These are phyloP conservation scores for Lipomyces yarrowii DNA, from an alignment of 1,139 yeast genomes.

Conservation along the genomic window DNA sequence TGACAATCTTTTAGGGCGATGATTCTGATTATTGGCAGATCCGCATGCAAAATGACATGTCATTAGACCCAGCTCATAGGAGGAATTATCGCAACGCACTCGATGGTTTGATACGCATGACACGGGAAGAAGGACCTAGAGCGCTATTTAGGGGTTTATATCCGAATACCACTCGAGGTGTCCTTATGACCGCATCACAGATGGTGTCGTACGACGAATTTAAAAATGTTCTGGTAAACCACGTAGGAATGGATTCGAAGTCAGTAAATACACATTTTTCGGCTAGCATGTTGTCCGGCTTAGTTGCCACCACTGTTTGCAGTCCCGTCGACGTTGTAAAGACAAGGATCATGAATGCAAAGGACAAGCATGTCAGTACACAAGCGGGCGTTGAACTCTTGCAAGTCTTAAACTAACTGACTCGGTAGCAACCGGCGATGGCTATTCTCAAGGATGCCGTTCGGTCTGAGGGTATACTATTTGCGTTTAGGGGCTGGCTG, in stretches of 20 bases:
- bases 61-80: conserved; percentile 64
- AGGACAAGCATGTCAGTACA: conserved; percentile 36
- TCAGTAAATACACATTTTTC: conserved; percentile 70
- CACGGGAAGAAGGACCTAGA: conserved; percentile 61
- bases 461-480: conserved; percentile 56
- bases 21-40: conserved; percentile 42
- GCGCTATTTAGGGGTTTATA: conserved; percentile 72
- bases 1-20: neutral
- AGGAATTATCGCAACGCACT: conserved; percentile 78
- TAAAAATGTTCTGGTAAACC: conserved; percentile 59
- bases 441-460: conserved; percentile 59
- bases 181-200: conserved; percentile 88
- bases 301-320: conserved; percentile 87
- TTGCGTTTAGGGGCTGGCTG: conserved; percentile 89
- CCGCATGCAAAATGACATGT: conserved; percentile 87
- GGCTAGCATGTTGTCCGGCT: conserved; percentile 76
- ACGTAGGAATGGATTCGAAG: conserved; percentile 57
- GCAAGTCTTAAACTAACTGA: neutral
- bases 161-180: conserved; percentile 79
- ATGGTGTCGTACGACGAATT: conserved; percentile 86
- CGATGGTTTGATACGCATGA: conserved; percentile 68
- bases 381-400: neutral
- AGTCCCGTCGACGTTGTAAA: conserved; percentile 92
- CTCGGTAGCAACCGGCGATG: conserved; percentile 49
- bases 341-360: conserved; percentile 80